These are phyloP conservation scores for Astrephomene gubernaculifera DNA, from an alignment of 139 green algal species.

Conservation along the genomic window DNA sequence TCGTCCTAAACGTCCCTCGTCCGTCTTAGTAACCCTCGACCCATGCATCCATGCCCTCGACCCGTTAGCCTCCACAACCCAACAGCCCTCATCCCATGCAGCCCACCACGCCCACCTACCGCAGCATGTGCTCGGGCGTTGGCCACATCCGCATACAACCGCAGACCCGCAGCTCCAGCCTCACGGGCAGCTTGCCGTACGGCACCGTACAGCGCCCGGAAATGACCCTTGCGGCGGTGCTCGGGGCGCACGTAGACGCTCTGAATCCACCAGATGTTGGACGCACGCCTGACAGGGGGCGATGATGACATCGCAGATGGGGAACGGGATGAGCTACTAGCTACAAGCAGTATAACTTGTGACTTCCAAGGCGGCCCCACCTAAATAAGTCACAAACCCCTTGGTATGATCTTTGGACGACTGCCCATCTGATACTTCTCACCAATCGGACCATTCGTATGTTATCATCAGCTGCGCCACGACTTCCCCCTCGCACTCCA, in stretches of 20 bases:
- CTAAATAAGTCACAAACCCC: no score
- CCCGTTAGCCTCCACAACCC: no score
- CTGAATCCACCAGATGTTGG: conserved; percentile 73
- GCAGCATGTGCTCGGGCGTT: conserved; percentile 61
- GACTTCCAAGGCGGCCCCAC: no score
- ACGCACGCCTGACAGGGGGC: conserved; percentile 57
- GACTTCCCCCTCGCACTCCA: conserved; percentile 8
- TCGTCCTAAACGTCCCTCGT: no score
- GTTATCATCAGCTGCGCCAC: conserved; percentile 75
- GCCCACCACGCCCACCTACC: conserved; percentile 33
- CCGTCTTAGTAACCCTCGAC: no score
- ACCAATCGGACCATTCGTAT: conserved; percentile 71
- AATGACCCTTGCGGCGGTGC: conserved; percentile 47
- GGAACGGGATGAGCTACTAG: no score
- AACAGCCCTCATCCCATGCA: no score
- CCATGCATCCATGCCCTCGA: no score
- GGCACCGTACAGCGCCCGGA: conserved; percentile 60
- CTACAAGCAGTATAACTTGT: no score
- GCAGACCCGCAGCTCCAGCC: conserved; percentile 57
- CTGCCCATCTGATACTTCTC: no score
- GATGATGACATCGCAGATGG: no score
- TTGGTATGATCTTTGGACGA: no score
- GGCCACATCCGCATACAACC: conserved; percentile 65
- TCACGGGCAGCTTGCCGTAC: conserved; percentile 39
- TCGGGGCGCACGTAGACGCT: conserved; percentile 62